phyloP scores from a whole-genome alignment of 257 asterid genomes.

The Jaltomata sinuosa region DNA sequence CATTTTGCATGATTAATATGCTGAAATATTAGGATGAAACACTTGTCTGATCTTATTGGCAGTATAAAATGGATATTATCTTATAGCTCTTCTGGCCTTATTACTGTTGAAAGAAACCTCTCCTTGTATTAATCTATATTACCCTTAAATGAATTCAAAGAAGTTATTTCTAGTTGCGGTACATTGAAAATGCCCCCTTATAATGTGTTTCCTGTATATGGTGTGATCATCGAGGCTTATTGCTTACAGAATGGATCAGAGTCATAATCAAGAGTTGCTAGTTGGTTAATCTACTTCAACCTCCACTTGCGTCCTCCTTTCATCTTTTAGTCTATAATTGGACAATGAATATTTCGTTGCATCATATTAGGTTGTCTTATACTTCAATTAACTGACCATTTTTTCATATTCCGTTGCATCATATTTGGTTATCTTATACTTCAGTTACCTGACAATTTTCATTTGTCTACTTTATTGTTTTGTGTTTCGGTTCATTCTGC shows the following conservation, averaged over 20 bases:
- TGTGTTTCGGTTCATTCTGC: neutral
- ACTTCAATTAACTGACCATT: neutral
- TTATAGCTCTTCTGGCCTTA: neutral
- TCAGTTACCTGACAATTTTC: neutral
- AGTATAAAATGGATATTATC: neutral
- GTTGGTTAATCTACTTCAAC: neutral
- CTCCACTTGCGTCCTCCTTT: neutral
- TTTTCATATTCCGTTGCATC: neutral
- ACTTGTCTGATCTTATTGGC: neutral
- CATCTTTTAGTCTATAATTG: neutral
- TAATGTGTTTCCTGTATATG: neutral
- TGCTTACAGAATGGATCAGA: neutral
- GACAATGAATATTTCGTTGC: neutral
- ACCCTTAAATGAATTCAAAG: neutral
- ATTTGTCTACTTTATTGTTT: neutral
- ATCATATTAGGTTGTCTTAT: neutral
- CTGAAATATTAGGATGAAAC: neutral
- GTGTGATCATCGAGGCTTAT: neutral
- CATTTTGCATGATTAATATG: neutral
- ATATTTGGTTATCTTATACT: neutral
- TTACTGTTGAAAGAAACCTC: neutral
- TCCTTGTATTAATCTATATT: neutral
- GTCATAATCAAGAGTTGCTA: neutral
- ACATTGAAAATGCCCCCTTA: neutral
- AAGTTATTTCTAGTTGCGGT: neutral